Evolutionary conservation across 2,329 filamentous ascomycete genomes (phyloP).

Genomic region (Hypoxylon sp.): DNA sequence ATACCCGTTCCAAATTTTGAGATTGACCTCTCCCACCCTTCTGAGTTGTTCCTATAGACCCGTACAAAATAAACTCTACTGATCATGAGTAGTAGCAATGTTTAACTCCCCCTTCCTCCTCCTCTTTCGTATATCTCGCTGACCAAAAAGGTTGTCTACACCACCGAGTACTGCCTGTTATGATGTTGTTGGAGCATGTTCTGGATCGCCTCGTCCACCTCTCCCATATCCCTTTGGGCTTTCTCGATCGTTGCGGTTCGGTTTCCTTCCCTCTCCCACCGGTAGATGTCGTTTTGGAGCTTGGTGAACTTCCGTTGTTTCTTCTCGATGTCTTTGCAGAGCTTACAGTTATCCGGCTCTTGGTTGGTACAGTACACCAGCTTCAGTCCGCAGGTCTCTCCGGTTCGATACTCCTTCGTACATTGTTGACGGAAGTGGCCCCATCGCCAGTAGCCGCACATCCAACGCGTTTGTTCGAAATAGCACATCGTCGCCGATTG

Average conservation of each 20-base stretch:
- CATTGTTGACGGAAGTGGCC: slow-evolving; percentile 93
- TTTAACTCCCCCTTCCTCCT: slow-evolving; percentile 6
- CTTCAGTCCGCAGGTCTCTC: slow-evolving; percentile 96
- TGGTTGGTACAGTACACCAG: slow-evolving; percentile 82
- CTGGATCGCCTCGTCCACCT: slow-evolving; percentile 73
- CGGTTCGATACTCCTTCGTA: slow-evolving; percentile 93
- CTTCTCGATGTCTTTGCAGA: slow-evolving; percentile 90
- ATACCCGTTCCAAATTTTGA: slow-evolving; percentile 41
- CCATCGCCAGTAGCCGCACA: slow-evolving; percentile 95
- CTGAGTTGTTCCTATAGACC: slow-evolving; percentile 35
- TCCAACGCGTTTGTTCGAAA: slow-evolving; percentile 90
- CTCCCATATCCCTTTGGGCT: slow-evolving; percentile 77
- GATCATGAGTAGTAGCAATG: slow-evolving; percentile 35
- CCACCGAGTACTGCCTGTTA: slow-evolving; percentile 58
- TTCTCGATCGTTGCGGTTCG: slow-evolving; percentile 80
- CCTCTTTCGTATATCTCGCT: slow-evolving; percentile 18
- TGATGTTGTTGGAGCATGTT: slow-evolving; percentile 61
- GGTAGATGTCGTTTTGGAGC: slow-evolving; percentile 80
- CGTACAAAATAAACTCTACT: slow-evolving; percentile 38
- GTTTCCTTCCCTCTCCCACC: slow-evolving; percentile 84
- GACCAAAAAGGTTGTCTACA: slow-evolving; percentile 47
- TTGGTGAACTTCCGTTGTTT: slow-evolving; percentile 82
- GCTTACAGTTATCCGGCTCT: slow-evolving; percentile 78
- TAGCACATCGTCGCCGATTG: slow-evolving; percentile 77
- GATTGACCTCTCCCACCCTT: slow-evolving; percentile 34